Evolutionary conservation across 1,284 basidiomycete species (phyloP).

Genomic region (Puccinia brachypodii): DNA sequence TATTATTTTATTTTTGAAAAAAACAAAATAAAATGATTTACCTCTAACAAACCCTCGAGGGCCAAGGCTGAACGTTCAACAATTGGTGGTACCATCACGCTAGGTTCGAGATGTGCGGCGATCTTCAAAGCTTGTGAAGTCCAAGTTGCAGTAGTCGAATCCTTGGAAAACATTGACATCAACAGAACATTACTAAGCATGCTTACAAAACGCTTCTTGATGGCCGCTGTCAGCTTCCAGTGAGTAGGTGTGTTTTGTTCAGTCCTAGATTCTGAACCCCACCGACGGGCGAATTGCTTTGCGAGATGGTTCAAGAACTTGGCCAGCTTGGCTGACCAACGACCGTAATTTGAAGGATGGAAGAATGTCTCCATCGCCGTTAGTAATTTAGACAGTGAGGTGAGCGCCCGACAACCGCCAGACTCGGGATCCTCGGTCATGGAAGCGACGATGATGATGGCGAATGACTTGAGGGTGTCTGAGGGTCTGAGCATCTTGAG

Average conservation of each 20-base stretch:
- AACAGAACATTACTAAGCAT: constrained; percentile 83
- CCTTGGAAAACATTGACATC: constrained; percentile 94
- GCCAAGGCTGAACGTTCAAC: constrained; percentile 88
- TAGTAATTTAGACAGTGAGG: constrained; percentile 81
- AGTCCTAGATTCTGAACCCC: constrained; percentile 76
- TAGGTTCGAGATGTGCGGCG: constrained; percentile 78
- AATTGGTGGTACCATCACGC: constrained; percentile 84
- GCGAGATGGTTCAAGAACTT: constrained; percentile 74
- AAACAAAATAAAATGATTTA: constrained; percentile 55
- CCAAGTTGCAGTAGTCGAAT: constrained; percentile 62
- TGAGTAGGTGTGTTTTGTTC: constrained; percentile 76
- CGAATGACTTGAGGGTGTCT: constrained; percentile 73
- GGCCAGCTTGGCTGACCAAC: constrained; percentile 62
- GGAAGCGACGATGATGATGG: constrained; percentile 85
- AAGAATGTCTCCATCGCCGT: constrained; percentile 92
- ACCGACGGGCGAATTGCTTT: constrained; percentile 79
- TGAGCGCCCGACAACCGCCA: constrained; percentile 64
- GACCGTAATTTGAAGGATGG: constrained; percentile 67
- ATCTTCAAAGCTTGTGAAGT: constrained; percentile 71
- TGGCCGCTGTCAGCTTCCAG: constrained; percentile 74
- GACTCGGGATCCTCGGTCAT: constrained; percentile 77
- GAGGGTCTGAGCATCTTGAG: constrained; percentile 74
- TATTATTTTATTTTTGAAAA: too few relatives aligned
- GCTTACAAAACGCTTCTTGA: constrained; percentile 78
- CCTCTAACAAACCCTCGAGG: constrained; percentile 88